Conservation (phyloP, 2,329 filamentous ascomycete species). For the Ploettnerulaceae sp. region DNA sequence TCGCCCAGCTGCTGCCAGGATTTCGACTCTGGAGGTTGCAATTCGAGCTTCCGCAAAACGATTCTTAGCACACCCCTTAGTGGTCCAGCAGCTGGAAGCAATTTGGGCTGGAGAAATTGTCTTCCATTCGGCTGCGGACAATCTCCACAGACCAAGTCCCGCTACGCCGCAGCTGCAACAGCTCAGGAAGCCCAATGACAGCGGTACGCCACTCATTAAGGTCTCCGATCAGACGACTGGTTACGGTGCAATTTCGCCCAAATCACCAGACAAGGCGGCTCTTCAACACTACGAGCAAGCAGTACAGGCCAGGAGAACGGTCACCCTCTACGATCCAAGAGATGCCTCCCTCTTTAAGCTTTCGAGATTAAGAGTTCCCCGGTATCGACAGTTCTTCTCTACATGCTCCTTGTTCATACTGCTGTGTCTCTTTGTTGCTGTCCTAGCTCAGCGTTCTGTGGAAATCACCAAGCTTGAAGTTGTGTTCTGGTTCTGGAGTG, state of each 20-base stretch:
- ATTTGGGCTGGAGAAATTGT: slow-evolving; percentile 96
- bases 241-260: slow-evolving; percentile 37
- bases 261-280: slow-evolving; percentile 23
- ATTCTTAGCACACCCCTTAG: slow-evolving; percentile 84
- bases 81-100: slow-evolving; percentile 91
- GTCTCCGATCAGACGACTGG: slow-evolving; percentile 21
- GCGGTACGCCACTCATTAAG: slow-evolving; percentile 23
- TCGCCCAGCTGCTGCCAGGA: slow-evolving; percentile 61
- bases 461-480: slow-evolving; percentile 81
- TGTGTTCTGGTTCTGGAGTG: slow-evolving; percentile 96
- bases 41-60: slow-evolving; percentile 90
- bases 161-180: slow-evolving; percentile 25
- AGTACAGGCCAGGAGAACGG: slow-evolving; percentile 48
- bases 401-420: slow-evolving; percentile 82
- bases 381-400: slow-evolving; percentile 86
- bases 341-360: slow-evolving; percentile 90
- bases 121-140: slow-evolving; percentile 86
- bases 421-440: slow-evolving; percentile 78
- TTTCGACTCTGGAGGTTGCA: slow-evolving; percentile 87
- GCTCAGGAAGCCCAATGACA: slow-evolving; percentile 9
- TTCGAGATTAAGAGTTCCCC: slow-evolving; percentile 82
- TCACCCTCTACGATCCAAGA: slow-evolving; percentile 82
- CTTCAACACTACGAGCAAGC: slow-evolving; percentile 15
- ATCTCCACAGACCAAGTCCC: slow-evolving; percentile 61
- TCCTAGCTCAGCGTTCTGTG: slow-evolving; percentile 69